phyloP scores from a whole-genome alignment of 371 early-diverging fungal species.

The Chytridiales sp. region DNA sequence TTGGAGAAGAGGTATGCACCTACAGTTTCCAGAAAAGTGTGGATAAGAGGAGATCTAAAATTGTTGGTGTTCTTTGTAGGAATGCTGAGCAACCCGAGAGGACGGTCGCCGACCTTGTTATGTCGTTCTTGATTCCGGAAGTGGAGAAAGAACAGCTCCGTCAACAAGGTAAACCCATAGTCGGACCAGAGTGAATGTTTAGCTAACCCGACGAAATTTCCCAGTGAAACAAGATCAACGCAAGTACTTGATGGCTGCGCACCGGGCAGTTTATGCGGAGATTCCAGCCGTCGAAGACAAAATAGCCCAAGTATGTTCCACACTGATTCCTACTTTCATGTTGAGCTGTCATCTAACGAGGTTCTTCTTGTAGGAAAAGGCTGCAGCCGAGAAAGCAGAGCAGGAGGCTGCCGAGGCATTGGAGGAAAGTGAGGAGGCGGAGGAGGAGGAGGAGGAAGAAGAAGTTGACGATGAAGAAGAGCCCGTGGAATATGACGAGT shows the following conservation, averaged over 20 bases:
- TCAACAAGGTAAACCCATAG: slow-evolving; percentile 34
- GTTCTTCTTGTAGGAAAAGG: too few relatives aligned
- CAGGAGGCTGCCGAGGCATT: too few relatives aligned
- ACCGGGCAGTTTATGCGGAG: slow-evolving; percentile 31
- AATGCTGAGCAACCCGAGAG: slow-evolving; percentile 2
- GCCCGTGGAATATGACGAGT: too few relatives aligned
- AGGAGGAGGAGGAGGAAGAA: slow-evolving; percentile 64
- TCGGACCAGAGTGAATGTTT: neutral
- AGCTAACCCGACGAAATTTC: neutral
- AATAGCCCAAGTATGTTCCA: too few relatives aligned
- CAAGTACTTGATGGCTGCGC: slow-evolving; percentile 49
- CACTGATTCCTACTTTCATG: too few relatives aligned
- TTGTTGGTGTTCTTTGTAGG: neutral
- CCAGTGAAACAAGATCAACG: slow-evolving; percentile 46
- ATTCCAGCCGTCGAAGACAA: slow-evolving; percentile 16
- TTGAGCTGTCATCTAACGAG: too few relatives aligned
- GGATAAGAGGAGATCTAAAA: too few relatives aligned
- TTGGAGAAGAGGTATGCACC: slow-evolving; percentile 33
- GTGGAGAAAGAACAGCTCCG: slow-evolving; percentile 45
- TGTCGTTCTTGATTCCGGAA: slow-evolving; percentile 54
- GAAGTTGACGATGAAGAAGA: too few relatives aligned
- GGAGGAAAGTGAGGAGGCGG: too few relatives aligned
- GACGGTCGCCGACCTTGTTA: slow-evolving; percentile 46
- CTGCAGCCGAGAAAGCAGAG: too few relatives aligned
- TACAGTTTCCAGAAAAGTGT: neutral